Conservation (phyloP, 2,329 filamentous ascomycete species). For the Calonectria leucothoes region DNA sequence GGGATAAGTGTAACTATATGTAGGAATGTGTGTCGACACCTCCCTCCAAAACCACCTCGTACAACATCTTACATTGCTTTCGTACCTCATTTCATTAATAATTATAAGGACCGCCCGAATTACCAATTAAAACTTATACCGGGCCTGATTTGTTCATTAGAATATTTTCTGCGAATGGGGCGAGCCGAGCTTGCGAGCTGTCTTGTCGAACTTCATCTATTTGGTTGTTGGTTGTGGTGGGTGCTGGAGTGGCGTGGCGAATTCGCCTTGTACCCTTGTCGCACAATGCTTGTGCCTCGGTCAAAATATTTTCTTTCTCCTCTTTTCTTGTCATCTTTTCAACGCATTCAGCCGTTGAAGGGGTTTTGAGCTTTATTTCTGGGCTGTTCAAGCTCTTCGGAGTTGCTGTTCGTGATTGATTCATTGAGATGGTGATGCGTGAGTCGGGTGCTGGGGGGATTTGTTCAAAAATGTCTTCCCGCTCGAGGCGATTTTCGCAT, state of each 20-base stretch:
- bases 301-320: constrained; percentile 20
- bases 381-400: constrained; percentile 17
- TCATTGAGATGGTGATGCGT: constrained; percentile 28
- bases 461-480: constrained; percentile 56
- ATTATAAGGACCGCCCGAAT: background rate
- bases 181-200: constrained; percentile 39
- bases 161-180: constrained; percentile 28
- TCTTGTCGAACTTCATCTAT: constrained; percentile 57
- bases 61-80: background rate
- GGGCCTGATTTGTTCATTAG: background rate
- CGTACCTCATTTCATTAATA: background rate
- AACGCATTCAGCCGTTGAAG: constrained; percentile 16
- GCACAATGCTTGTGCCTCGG: constrained; percentile 25
- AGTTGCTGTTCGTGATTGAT: constrained; percentile 27
- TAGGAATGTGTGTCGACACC: background rate
- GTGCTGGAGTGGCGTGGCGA: constrained; percentile 49
- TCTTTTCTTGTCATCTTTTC: constrained; percentile 12
- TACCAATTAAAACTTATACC: background rate
- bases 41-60: background rate
- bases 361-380: constrained; percentile 20
- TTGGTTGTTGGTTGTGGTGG: constrained; percentile 59
- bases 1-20: background rate
- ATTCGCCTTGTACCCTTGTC: constrained; percentile 58
- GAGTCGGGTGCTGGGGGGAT: constrained; percentile 30
- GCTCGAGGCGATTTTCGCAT: constrained; percentile 45